These are phyloP conservation scores for Lanzia echinophila DNA, from an alignment of 2,329 filamentous ascomycete genomes.

Conservation along the genomic window DNA sequence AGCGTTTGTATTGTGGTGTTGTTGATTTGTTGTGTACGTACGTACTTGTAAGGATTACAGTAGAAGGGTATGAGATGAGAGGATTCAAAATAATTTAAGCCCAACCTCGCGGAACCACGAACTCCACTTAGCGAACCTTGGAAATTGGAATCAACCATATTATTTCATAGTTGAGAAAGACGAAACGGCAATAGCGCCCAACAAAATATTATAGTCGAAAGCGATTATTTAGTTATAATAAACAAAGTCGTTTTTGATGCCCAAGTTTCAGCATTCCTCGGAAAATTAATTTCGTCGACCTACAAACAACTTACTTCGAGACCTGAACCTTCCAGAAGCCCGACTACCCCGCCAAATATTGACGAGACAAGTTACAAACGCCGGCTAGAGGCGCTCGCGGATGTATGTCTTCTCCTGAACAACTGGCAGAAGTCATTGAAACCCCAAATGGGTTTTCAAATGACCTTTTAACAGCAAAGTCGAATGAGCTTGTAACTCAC, in stretches of 20 bases:
- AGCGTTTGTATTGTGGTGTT: not conserved
- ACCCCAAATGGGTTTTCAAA: constrained; percentile 20
- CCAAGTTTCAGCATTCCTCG: not conserved
- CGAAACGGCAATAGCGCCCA: not conserved
- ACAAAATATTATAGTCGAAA: not conserved
- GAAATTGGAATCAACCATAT: not conserved
- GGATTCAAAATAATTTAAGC: not conserved
- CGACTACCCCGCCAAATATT: constrained; percentile 26
- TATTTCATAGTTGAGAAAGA: not conserved
- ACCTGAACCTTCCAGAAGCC: constrained; percentile 7
- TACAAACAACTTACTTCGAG: not conserved
- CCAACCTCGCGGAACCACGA: not conserved
- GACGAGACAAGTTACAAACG: constrained; percentile 13
- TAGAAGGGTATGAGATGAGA: too few species aligned
- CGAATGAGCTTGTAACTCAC: not conserved
- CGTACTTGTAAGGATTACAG: not conserved
- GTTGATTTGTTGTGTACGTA: not conserved
- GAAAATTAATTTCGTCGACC: not conserved
- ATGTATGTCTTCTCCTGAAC: constrained; percentile 30
- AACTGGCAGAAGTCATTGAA: constrained; percentile 21
- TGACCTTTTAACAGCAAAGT: not conserved
- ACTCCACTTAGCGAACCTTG: constrained; percentile 8
- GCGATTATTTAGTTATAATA: not conserved
- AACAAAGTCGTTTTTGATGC: not conserved
- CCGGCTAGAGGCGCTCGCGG: constrained; percentile 24